phyloP scores from a whole-genome alignment of 352 stramenopile species.

The Elongisporangium senticosum region DNA sequence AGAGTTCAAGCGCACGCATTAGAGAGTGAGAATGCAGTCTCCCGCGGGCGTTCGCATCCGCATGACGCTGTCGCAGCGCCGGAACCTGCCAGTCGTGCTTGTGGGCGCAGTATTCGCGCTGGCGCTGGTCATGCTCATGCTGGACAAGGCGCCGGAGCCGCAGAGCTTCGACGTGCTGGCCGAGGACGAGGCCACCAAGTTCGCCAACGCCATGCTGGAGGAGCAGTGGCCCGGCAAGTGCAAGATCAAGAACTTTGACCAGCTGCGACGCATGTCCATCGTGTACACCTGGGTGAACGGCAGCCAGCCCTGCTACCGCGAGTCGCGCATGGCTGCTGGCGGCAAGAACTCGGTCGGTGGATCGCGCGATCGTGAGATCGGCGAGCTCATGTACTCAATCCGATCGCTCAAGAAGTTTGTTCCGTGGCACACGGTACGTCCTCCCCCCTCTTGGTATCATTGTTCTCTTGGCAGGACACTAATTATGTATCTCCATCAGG shows the following conservation, averaged over 20 bases:
- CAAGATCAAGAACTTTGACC: constrained; percentile 84
- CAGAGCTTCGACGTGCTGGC: constrained; percentile 28
- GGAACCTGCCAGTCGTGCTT: constrained; percentile 54
- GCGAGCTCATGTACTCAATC: constrained; percentile 87
- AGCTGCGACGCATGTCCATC: constrained; percentile 79
- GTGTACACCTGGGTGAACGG: constrained; percentile 89
- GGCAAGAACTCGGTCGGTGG: constrained; percentile 68
- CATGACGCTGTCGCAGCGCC: constrained; percentile 55
- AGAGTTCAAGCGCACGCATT: no score
- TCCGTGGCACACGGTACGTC: constrained; percentile 59
- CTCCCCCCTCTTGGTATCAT: not conserved
- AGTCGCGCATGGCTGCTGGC: constrained; percentile 52
- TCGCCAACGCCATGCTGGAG: constrained; percentile 38
- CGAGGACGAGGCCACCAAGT: constrained; percentile 22
- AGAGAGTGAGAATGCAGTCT: constrained; percentile 38
- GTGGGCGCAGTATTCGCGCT: constrained; percentile 30
- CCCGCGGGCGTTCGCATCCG: constrained; percentile 55
- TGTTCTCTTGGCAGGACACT: not conserved
- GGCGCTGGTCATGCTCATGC: constrained; percentile 38
- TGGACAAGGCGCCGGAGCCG: constrained; percentile 19
- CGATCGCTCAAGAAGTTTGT: constrained; percentile 81
- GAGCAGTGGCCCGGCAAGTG: constrained; percentile 70
- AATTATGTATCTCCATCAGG: constrained; percentile 13
- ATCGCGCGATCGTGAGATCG: constrained; percentile 82
- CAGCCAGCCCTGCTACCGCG: constrained; percentile 79